Percentiles rank a stretch among this genome's conserved stretches.
phyloP scores from a whole-genome alignment of 495 filamentous ascomycete species.

The Penicillium arizonense region DNA sequence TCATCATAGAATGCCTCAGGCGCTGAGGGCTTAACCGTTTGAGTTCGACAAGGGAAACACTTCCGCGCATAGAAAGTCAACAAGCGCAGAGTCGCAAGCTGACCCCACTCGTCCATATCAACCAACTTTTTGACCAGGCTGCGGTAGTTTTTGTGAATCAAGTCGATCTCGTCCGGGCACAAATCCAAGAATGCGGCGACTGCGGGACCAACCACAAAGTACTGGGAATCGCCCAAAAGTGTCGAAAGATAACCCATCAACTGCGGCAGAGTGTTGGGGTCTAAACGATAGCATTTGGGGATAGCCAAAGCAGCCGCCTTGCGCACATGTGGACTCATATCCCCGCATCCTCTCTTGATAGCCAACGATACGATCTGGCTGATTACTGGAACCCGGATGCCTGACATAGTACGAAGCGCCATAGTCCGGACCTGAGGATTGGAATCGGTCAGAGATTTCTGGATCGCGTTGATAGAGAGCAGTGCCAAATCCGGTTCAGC shows the following conservation, averaged over 20 bases:
- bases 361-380: conserved; percentile 96
- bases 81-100: conserved; percentile 75
- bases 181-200: conserved; percentile 86
- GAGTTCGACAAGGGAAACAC: conserved; percentile 78
- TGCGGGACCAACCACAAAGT: conserved; percentile 90
- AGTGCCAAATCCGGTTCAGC: conserved; percentile 92
- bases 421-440: conserved; percentile 88
- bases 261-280: conserved; percentile 81
- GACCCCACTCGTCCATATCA: conserved; percentile 99
- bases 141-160: conserved; percentile 89
- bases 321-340: conserved; percentile 92
- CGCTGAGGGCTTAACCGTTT: conserved; percentile 50
- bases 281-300: conserved; percentile 94
- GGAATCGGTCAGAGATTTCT: conserved; percentile 89
- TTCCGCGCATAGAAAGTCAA: conserved; percentile 81
- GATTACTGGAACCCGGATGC: conserved; percentile 95
- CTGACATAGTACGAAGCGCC: conserved; percentile 91
- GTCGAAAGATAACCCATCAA: conserved; percentile 73
- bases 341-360: conserved; percentile 85
- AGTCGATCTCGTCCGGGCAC: conserved; percentile 79
- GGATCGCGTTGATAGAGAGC: conserved; percentile 96
- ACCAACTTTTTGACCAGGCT: conserved; percentile 82
- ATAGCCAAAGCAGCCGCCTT: conserved; percentile 94
- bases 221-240: conserved; percentile 85
- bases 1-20: conserved; percentile 78